A percentile compares a stretch with the other conserved stretches of the same genome.
These are phyloP conservation scores for Citrus glauca DNA, from an alignment of 345 rosid species.

Conservation along the genomic window DNA sequence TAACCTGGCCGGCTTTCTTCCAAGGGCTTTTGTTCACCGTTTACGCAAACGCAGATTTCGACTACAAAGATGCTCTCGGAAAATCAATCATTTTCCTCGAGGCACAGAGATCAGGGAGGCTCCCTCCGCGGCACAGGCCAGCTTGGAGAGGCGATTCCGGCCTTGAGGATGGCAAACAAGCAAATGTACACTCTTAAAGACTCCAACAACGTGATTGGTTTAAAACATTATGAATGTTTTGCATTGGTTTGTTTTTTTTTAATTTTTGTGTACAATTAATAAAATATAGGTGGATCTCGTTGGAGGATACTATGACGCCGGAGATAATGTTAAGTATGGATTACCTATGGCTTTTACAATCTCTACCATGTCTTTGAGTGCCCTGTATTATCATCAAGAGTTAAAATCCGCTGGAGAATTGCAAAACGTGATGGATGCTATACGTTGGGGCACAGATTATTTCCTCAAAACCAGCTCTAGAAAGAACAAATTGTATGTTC, in stretches of 20 bases:
- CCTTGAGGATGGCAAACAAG: slow-evolving; percentile 74
- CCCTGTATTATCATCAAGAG: slow-evolving; percentile 44
- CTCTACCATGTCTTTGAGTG: slow-evolving; percentile 80
- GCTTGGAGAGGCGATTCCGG: slow-evolving; percentile 94
- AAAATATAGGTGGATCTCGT: slow-evolving; percentile 55
- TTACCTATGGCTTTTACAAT: slow-evolving; percentile 90
- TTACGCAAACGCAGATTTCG: slow-evolving; percentile 19
- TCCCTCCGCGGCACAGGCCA: slow-evolving; percentile 55
- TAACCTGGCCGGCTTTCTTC: slow-evolving; percentile 40
- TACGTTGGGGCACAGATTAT: slow-evolving; percentile 95
- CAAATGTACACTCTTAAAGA: slow-evolving; percentile 13
- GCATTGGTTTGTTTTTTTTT: background rate
- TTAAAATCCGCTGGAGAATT: slow-evolving; percentile 50
- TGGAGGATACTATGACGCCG: slow-evolving; percentile 93
- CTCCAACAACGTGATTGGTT: background rate
- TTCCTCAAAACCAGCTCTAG: slow-evolving; percentile 59
- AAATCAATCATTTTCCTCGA: slow-evolving; percentile 80
- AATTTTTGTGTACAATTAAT: background rate
- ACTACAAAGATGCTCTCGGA: slow-evolving; percentile 68
- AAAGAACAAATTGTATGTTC: slow-evolving; percentile 53
- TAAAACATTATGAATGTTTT: background rate
- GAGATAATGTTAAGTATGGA: slow-evolving; percentile 87
- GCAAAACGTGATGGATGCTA: slow-evolving; percentile 38
- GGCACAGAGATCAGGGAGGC: slow-evolving; percentile 90
- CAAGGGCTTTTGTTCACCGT: slow-evolving; percentile 36